Base-by-base conservation (phyloP, 2,329 filamentous ascomycete genomes). In the Diplocarpon rosae region DNA sequence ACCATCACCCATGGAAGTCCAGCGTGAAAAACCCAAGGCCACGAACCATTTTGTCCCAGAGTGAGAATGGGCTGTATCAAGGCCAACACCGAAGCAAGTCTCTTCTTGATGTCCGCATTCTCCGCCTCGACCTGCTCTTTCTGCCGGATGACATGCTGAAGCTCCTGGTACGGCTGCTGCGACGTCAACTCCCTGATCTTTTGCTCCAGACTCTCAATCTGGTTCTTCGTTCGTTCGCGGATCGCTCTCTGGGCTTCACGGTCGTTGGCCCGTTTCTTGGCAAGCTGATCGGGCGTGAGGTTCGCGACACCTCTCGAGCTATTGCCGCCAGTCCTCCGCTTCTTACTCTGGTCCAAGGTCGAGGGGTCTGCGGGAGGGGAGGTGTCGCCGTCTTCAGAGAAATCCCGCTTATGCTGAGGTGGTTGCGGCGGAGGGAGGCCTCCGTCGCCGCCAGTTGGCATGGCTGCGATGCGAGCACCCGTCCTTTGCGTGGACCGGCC, bases 261-360 rank as follows among this genome's bases (percentile, higher is more conserved):
- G 63, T 95, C 88, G 68, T 95, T 95, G 58, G 86, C 86, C 52
- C 89, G 75, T 69, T 95, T 95, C 64, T 88, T 84, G 27, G 83
- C 85, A 47, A 95, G 75, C 65, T 95, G 89, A 50, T 89, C 84
- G 5, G 87, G 84, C 10, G 86, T 93, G 60, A 95, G 73, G 59
- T 86, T 92, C 51, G 87, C 87, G 46, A 95, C 88, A 14, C 79
- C 78, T 40, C 79, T 70, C 48, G 85, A 88, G 53, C 86, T 77
- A 42, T 81, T 72, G 42, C 73, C 46, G 73, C 38, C 42, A 4
- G 43, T 65, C 52, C 54, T 68, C 37, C 52, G 45, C 43, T 50
- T 70, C 56, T 67, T 65, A 54, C 46, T 49, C 24, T 35, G 39
- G 33, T 54, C 52, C 1, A 49, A 47, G 20, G 48, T 36, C 20